Percentiles rank a stretch among this genome's conserved stretches.
Evolutionary conservation across 2,329 filamentous ascomycete genomes (phyloP).

Genomic region (Colletotrichum brevisporum): DNA sequence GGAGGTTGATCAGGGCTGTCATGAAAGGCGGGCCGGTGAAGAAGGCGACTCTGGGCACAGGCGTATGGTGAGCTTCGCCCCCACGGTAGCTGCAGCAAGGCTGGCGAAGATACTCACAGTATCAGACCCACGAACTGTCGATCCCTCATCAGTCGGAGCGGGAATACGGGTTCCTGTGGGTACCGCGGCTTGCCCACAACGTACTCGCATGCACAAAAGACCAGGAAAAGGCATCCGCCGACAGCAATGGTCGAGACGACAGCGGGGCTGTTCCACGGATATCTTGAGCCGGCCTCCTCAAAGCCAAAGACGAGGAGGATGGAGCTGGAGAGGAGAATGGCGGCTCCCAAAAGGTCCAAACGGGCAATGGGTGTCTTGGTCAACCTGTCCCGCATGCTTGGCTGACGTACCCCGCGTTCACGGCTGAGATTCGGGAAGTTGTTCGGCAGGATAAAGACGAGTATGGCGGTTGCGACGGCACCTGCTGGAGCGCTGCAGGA

Average conservation of each 20-base stretch:
- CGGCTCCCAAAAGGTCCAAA: slow-evolving; percentile 44
- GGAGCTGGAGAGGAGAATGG: slow-evolving; percentile 56
- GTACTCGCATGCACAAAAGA: slow-evolving; percentile 50
- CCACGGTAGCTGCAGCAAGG: slow-evolving; percentile 14
- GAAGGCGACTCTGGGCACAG: slow-evolving; percentile 45
- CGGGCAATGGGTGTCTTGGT: slow-evolving; percentile 26
- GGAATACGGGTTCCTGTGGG: slow-evolving; percentile 53
- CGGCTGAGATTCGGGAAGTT: slow-evolving; percentile 45
- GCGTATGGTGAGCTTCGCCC: neutral
- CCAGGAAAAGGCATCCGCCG: slow-evolving; percentile 47
- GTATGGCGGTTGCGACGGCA: slow-evolving; percentile 44
- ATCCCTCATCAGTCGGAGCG: slow-evolving; percentile 49
- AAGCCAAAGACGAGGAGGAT: slow-evolving; percentile 62
- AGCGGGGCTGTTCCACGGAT: slow-evolving; percentile 57
- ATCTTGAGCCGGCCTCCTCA: slow-evolving; percentile 58
- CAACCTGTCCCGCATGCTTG: slow-evolving; percentile 42
- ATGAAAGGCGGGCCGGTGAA: slow-evolving; percentile 53
- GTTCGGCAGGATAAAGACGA: slow-evolving; percentile 47
- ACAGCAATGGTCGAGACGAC: slow-evolving; percentile 51
- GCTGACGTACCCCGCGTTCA: slow-evolving; percentile 30
- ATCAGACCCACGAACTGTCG: slow-evolving; percentile 50
- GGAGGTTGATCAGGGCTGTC: slow-evolving; percentile 52
- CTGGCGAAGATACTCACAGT: slow-evolving; percentile 46
- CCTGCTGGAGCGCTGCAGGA: slow-evolving; percentile 48
- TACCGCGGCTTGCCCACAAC: slow-evolving; percentile 41